phyloP scores from a whole-genome alignment of 2,329 filamentous ascomycete genomes.

The Calonectria ilicicola region DNA sequence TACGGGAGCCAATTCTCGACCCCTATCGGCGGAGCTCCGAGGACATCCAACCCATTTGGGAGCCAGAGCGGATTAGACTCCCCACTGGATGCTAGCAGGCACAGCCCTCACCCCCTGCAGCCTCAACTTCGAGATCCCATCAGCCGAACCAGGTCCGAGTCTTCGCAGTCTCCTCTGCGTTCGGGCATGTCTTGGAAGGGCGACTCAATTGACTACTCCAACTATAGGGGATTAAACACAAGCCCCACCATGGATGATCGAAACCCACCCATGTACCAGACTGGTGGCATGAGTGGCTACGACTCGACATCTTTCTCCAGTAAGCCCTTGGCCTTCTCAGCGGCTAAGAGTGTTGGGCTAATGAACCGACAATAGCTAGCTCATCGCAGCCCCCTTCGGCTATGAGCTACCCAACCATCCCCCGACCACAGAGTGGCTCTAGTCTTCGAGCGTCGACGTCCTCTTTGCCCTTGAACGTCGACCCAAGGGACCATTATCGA shows the following conservation, averaged over 20 bases:
- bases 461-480: slow-evolving; percentile 58
- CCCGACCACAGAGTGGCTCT: slow-evolving; percentile 57
- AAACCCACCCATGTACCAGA: slow-evolving; percentile 63
- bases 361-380: slow-evolving; percentile 51
- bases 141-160: slow-evolving; percentile 68
- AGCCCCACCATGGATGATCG: slow-evolving; percentile 61
- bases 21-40: slow-evolving; percentile 60
- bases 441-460: slow-evolving; percentile 64
- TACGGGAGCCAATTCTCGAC: slow-evolving; percentile 62
- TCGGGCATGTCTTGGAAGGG: slow-evolving; percentile 74
- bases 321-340: slow-evolving; percentile 47
- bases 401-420: slow-evolving; percentile 61
- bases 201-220: slow-evolving; percentile 68
- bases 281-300: slow-evolving; percentile 62
- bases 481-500: slow-evolving; percentile 60
- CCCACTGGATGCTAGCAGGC: slow-evolving; percentile 58
- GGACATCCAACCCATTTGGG: slow-evolving; percentile 65
- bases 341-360: neutral
- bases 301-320: slow-evolving; percentile 65
- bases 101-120: slow-evolving; percentile 64
- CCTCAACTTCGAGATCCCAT: slow-evolving; percentile 70
- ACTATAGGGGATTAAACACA: slow-evolving; percentile 59
- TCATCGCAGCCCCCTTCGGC: slow-evolving; percentile 62
- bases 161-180: slow-evolving; percentile 68
- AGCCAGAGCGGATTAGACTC: slow-evolving; percentile 61